Percentiles rank a stretch among this genome's conserved stretches.
phyloP scores from a whole-genome alignment of 2,329 filamentous ascomycete genomes.

The Trichophyton equinum region DNA sequence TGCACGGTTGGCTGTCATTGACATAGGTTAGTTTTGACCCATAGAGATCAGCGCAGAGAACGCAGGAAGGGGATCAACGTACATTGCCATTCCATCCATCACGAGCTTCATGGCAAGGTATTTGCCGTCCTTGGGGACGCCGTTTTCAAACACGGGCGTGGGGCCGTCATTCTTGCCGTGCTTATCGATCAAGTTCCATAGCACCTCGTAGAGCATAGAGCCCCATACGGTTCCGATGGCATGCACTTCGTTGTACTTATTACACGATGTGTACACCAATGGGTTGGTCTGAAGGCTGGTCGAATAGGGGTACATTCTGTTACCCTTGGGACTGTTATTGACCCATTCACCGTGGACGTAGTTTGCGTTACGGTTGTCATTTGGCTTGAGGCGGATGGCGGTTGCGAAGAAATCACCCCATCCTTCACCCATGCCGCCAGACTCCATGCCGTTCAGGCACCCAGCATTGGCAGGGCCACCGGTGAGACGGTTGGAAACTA shows the following conservation, averaged over 20 bases:
- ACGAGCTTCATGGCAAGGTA: conserved; percentile 12
- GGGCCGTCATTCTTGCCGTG: conserved; percentile 12
- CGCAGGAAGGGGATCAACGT: conserved; percentile 2
- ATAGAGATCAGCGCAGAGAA: neutral
- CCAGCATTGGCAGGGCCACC: conserved; percentile 10
- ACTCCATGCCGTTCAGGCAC: conserved; percentile 10
- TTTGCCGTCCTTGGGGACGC: conserved; percentile 11
- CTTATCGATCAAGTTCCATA: conserved; percentile 13
- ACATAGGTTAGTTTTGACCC: neutral
- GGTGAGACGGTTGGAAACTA: conserved; percentile 13
- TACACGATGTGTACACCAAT: conserved; percentile 7
- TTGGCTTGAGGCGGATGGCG: conserved; percentile 8
- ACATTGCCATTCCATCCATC: conserved; percentile 12
- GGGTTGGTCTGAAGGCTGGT: conserved; percentile 10
- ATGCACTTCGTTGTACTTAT: conserved; percentile 6
- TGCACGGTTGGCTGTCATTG: conserved; percentile 9
- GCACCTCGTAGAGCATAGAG: conserved; percentile 10
- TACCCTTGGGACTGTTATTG: conserved; percentile 6
- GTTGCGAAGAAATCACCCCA: conserved; percentile 12
- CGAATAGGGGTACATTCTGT: conserved; percentile 9
- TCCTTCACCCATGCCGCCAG: conserved; percentile 13
- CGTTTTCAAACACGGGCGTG: conserved; percentile 4
- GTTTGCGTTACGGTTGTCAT: conserved; percentile 6
- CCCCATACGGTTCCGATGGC: conserved; percentile 10
- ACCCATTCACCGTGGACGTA: conserved; percentile 10